A percentile compares a stretch with the other conserved stretches of the same genome.
Conservation (phyloP, 331 rosid species). For the Quercus tomentella region DNA sequence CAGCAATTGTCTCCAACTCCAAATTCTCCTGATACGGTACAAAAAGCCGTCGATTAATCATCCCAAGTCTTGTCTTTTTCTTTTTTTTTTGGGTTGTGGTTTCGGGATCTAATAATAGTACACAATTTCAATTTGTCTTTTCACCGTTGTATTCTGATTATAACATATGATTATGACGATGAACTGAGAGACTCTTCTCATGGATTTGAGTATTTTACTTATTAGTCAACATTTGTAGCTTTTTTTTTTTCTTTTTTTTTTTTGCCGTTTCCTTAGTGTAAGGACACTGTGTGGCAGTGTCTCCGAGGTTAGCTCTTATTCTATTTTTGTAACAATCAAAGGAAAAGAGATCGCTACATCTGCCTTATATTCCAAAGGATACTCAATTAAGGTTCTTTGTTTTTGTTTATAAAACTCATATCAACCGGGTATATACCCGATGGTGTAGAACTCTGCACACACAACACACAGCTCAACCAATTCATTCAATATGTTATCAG, state of each 20-base stretch:
- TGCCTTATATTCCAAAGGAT: no score
- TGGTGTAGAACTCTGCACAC: no score
- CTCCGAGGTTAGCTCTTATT: no score
- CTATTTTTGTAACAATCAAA: no score
- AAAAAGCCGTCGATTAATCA: slow-evolving; percentile 41
- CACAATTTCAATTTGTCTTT: background rate
- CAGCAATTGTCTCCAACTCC: slow-evolving; percentile 20
- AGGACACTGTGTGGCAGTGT: no score
- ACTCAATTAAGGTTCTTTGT: no score
- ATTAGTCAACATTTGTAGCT: background rate
- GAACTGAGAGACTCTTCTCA: background rate
- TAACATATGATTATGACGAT: background rate
- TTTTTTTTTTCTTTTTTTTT: background rate
- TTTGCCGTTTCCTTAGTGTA: background rate
- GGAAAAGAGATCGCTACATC: rapidly evolving
- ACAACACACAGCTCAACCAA: no score
- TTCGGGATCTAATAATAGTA: background rate
- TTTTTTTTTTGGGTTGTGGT: background rate
- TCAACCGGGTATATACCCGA: no score
- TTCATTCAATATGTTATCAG: no score
- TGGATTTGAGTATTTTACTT: background rate
- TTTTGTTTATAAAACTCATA: no score
- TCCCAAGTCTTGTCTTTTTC: background rate
- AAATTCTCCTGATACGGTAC: slow-evolving; percentile 26
- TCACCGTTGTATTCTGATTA: no score